phyloP scores from a whole-genome alignment of 169 alveolate species.

The Cryptosporidium viatorum region DNA sequence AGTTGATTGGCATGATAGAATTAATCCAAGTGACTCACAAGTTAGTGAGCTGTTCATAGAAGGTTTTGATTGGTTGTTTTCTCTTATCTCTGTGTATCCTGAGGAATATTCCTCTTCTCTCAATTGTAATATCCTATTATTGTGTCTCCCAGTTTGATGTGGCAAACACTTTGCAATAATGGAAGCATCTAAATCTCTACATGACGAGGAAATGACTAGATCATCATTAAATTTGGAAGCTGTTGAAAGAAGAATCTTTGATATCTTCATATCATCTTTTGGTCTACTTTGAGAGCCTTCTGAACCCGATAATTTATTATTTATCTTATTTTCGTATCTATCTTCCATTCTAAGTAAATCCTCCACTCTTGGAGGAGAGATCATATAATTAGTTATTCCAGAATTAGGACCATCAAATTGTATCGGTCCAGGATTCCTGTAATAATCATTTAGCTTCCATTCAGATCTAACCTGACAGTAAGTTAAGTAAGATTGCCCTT shows the following conservation, averaged over 20 bases:
- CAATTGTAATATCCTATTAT: background rate
- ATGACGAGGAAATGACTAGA: background rate
- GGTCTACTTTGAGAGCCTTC: background rate
- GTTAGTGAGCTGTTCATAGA: background rate
- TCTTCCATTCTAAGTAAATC: conserved; percentile 38
- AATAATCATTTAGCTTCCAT: conserved; percentile 85
- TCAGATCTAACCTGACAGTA: conserved; percentile 82
- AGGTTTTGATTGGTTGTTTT: background rate
- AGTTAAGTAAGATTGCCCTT: conserved; percentile 81
- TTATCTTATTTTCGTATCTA: background rate
- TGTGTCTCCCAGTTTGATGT: conserved; percentile 26
- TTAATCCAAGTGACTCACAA: conserved; percentile 39
- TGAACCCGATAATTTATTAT: background rate
- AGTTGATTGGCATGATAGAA: conserved; percentile 25
- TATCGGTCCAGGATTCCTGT: conserved; percentile 87
- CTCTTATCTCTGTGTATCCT: background rate
- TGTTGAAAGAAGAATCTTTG: conserved; percentile 5
- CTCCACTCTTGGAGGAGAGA: conserved; percentile 78
- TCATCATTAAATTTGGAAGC: conserved; percentile 41
- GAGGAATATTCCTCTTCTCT: conserved; percentile 11
- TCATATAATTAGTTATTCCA: conserved; percentile 75
- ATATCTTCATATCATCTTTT: background rate
- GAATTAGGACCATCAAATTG: conserved; percentile 83
- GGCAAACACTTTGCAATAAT: background rate
- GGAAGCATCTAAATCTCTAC: conserved; percentile 13